These are phyloP conservation scores for Passalora sequoiae DNA, from an alignment of 2,329 filamentous ascomycete species.

Conservation along the genomic window DNA sequence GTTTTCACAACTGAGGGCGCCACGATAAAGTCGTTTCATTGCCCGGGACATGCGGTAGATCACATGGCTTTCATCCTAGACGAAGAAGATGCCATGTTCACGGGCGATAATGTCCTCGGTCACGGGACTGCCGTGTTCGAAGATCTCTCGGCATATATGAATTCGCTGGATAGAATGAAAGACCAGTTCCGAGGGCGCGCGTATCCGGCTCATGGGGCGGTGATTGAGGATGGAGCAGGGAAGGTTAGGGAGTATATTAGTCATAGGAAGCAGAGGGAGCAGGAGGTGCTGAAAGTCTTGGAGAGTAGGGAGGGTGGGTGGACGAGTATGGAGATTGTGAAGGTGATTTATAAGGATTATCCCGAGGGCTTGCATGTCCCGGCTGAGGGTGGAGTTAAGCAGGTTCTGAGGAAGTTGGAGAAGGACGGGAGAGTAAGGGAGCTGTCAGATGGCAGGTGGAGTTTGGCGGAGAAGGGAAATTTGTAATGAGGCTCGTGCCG, in stretches of 20 bases:
- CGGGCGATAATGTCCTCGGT: slow-evolving; percentile 81
- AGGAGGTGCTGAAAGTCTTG: slow-evolving; percentile 66
- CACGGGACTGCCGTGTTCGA: slow-evolving; percentile 79
- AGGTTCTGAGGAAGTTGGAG: slow-evolving; percentile 74
- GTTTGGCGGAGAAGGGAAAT: slow-evolving; percentile 19
- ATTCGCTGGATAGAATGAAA: slow-evolving; percentile 65
- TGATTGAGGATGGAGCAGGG: slow-evolving; percentile 64
- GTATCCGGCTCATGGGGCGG: slow-evolving; percentile 83
- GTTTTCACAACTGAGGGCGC: slow-evolving; percentile 55
- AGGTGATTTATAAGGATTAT: slow-evolving; percentile 76
- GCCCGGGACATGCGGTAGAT: slow-evolving; percentile 73
- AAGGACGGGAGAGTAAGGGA: slow-evolving; percentile 62
- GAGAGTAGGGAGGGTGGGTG: slow-evolving; percentile 42
- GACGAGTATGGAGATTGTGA: slow-evolving; percentile 78
- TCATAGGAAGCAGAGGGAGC: slow-evolving; percentile 74
- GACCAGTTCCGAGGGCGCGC: slow-evolving; percentile 60
- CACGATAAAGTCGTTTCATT: slow-evolving; percentile 62
- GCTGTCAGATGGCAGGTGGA: slow-evolving; percentile 33
- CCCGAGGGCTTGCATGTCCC: slow-evolving; percentile 68
- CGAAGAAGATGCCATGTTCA: slow-evolving; percentile 78
- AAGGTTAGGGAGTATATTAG: slow-evolving; percentile 78
- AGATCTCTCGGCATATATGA: slow-evolving; percentile 64
- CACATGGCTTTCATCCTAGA: slow-evolving; percentile 70
- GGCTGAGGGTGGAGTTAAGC: slow-evolving; percentile 68
- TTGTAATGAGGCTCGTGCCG: too few relatives aligned